Evolutionary conservation across 2,329 filamentous ascomycete genomes (phyloP), one percentile per base, ranked within the genome.

Genomic region (Sclerotinia minor): DNA sequence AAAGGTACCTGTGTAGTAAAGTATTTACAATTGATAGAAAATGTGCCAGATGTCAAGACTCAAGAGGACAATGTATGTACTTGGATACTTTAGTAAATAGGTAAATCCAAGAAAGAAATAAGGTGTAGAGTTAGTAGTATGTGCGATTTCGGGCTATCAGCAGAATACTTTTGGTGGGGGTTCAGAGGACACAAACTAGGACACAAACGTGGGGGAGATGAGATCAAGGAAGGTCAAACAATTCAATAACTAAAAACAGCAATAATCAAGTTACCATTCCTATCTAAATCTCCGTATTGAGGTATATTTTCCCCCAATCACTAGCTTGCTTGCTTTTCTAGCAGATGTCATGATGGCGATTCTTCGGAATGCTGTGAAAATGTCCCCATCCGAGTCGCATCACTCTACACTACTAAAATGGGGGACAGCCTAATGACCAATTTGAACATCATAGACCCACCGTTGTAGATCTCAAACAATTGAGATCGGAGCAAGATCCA

Each of bases 231-330:
- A 35, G 24, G 29, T 24, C 38, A 5, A 47, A 35, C 59, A 26
- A 61, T 26, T 61, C 49, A n/a, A 61, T 61, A 50, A 61, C 59
- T 50, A 26, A 61, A 61, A 61, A 24, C 29, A 19, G 59, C 29
- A 38, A 61, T 61, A 38, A 61, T 61, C 21, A 50, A 61, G 47
- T 61, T 38, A 8, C 45, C 21, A n/a, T 24, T 47, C 29, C 44
- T 35, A 47, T 49, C 38, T 26, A 13, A 4, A 17, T 50, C 50
- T 50, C 59, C 59, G 35, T 50, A 50, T 50, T 21, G 35, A 50
- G 59, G 21, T 26, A 63, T 63, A 63, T 38, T 50, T 50, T 63
- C 59, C 59, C 45, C 59, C 59, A 50, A 61, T 61, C 59, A 61
- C 8, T 38, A 8, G 45, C n/a, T 29, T 38, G n/a, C 7, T 13